Percentiles rank a stretch among this genome's conserved stretches.
phyloP scores from a whole-genome alignment of 2,329 filamentous ascomycete genomes.

The Aspergillus glaucus region DNA sequence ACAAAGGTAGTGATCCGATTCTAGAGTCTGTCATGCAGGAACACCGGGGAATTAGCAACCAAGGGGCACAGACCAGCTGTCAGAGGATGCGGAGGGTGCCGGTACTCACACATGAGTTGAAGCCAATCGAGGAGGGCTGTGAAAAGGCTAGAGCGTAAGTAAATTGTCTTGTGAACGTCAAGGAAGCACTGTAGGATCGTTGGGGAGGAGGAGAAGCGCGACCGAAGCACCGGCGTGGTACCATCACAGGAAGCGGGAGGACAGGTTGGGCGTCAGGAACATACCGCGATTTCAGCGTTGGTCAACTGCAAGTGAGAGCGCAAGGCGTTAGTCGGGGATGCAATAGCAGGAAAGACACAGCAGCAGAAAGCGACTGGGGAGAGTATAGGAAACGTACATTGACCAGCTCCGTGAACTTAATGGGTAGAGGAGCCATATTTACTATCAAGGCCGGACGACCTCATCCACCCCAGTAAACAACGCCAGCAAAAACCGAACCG shows the following conservation, averaged over 20 bases:
- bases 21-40: conserved; percentile 65
- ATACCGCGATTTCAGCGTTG: conserved; percentile 49
- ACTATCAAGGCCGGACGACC: conserved; percentile 36
- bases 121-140: conserved; percentile 68
- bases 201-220: conserved; percentile 4
- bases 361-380: conserved; percentile 36
- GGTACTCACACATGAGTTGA: conserved; percentile 73
- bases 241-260: background rate
- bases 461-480: conserved; percentile 37
- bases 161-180: conserved; percentile 3
- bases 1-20: conserved; percentile 95
- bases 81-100: conserved; percentile 1
- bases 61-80: background rate
- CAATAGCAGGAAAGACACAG: background rate
- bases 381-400: conserved; percentile 48
- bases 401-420: conserved; percentile 88
- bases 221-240: conserved; percentile 14
- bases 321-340: conserved; percentile 30
- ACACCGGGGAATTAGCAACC: conserved; percentile 15
- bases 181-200: background rate
- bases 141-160: conserved; percentile 23
- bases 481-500: conserved; percentile 25
- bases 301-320: conserved; percentile 40
- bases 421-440: conserved; percentile 64
- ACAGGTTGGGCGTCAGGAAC: conserved; percentile 21